phyloP scores from a whole-genome alignment of 164 flowering plant species.

The Liquidambar formosana region DNA sequence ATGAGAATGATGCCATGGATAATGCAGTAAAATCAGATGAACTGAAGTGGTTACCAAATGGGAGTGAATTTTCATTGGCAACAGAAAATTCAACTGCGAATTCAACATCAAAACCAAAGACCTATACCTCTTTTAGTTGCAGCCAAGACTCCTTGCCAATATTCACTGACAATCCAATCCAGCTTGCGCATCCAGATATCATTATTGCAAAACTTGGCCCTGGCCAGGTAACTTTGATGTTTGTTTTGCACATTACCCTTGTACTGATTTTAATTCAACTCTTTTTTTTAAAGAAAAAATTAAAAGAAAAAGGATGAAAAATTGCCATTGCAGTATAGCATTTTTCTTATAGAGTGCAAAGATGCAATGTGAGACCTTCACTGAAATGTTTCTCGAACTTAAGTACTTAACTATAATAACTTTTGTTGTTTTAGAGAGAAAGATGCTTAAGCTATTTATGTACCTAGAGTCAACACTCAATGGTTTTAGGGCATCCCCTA shows the following conservation, averaged over 20 bases:
- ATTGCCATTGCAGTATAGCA: no score
- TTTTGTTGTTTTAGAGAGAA: no score
- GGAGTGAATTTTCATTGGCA: slow-evolving; percentile 60
- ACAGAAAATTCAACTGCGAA: slow-evolving; percentile 28
- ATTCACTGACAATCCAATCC: slow-evolving; percentile 54
- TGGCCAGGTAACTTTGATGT: slow-evolving; percentile 64
- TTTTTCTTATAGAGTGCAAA: no score
- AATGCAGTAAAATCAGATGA: slow-evolving; percentile 70
- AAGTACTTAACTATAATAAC: no score
- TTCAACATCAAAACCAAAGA: slow-evolving; percentile 48
- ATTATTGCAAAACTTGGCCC: slow-evolving; percentile 76
- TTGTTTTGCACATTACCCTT: neutral
- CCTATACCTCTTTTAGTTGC: slow-evolving; percentile 75
- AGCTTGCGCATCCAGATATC: slow-evolving; percentile 52
- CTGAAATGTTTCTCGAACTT: no score
- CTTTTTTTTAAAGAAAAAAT: no score
- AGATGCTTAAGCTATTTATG: no score
- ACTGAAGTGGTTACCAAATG: slow-evolving; percentile 80
- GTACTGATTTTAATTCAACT: no score
- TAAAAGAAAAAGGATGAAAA: no score
- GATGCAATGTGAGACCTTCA: no score
- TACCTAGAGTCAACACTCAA: no score
- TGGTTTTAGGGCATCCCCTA: no score
- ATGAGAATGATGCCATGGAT: slow-evolving; percentile 14
- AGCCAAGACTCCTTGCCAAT: slow-evolving; percentile 71